Percentiles rank a stretch among this genome's conserved stretches.
Conservation (phyloP, 768 basidiomycete genomes). For the Podaxis carcinomalis region DNA sequence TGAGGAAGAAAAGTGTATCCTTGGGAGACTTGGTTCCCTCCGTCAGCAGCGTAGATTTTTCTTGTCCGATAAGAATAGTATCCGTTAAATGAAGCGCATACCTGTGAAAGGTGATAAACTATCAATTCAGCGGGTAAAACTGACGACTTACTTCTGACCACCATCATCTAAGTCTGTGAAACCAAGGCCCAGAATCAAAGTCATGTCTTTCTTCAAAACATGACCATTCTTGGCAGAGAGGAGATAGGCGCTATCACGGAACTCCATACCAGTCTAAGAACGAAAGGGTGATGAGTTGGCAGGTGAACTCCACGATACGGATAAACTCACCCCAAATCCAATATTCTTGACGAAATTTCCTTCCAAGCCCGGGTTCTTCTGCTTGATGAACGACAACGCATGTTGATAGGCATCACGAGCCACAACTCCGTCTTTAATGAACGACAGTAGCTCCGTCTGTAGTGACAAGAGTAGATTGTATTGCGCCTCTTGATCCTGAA, state of each 20-base stretch:
- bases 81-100: conserved; percentile 88
- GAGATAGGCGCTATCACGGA: conserved; percentile 83
- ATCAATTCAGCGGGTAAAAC: background rate
- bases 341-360: conserved; percentile 84
- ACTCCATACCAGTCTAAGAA: conserved; percentile 88
- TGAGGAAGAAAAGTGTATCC: conserved; percentile 85
- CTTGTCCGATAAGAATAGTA: conserved; percentile 73
- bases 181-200: conserved; percentile 79
- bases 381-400: conserved; percentile 63
- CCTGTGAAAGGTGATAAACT: conserved; percentile 33
- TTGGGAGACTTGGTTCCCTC: conserved; percentile 81
- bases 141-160: conserved; percentile 62
- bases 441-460: conserved; percentile 68
- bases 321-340: conserved; percentile 74
- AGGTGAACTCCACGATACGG: background rate
- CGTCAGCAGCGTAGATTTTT: conserved; percentile 67
- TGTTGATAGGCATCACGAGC: conserved; percentile 82
- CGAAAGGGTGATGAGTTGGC: background rate
- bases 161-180: conserved; percentile 79
- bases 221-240: conserved; percentile 78
- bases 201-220: conserved; percentile 72
- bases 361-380: conserved; percentile 79
- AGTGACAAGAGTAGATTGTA: conserved; percentile 76
- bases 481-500: conserved; percentile 86
- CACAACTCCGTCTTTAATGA: conserved; percentile 75